Conservation (phyloP, 768 basidiomycete genomes). For the Clavaria fumosa region DNA sequence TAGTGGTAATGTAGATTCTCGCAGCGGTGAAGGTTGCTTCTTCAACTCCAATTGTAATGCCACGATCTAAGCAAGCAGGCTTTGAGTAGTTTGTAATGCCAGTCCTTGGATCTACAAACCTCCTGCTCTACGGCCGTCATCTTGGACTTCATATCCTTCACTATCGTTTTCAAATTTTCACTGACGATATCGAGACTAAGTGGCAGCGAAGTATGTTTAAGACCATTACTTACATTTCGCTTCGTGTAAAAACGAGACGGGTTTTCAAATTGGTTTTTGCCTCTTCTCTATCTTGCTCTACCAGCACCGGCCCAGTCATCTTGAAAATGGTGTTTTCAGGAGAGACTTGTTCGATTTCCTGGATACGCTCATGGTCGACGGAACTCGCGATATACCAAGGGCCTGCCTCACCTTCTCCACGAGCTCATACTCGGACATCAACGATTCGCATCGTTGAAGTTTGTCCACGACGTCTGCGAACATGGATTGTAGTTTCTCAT, state of each 20-base stretch:
- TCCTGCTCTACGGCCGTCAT: no score
- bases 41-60: no score
- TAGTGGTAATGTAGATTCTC: no score
- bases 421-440: slow-evolving; percentile 79
- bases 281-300: slow-evolving; percentile 78
- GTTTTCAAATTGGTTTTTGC: slow-evolving; percentile 83
- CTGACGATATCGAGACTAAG: no score
- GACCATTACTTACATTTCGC: no score
- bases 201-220: no score
- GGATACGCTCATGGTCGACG: slow-evolving; percentile 1
- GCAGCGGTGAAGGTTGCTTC: no score
- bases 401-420: slow-evolving; percentile 59
- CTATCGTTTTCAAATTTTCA: no score
- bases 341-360: slow-evolving; percentile 76
- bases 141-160: no score
- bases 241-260: slow-evolving; percentile 72
- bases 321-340: slow-evolving; percentile 77
- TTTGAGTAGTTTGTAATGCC: no score
- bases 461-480: slow-evolving; percentile 60
- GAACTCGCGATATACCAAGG: not conserved
- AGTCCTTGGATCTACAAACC: no score
- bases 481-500: slow-evolving; percentile 69
- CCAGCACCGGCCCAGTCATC: slow-evolving; percentile 78
- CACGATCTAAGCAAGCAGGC: no score
- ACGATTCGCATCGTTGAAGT: slow-evolving; percentile 77